Evolutionary conservation across 176 grass and related monocot genomes (phyloP), one percentile per base, ranked within the genome.

Genomic region (Echinochloa phyllopogon): DNA sequence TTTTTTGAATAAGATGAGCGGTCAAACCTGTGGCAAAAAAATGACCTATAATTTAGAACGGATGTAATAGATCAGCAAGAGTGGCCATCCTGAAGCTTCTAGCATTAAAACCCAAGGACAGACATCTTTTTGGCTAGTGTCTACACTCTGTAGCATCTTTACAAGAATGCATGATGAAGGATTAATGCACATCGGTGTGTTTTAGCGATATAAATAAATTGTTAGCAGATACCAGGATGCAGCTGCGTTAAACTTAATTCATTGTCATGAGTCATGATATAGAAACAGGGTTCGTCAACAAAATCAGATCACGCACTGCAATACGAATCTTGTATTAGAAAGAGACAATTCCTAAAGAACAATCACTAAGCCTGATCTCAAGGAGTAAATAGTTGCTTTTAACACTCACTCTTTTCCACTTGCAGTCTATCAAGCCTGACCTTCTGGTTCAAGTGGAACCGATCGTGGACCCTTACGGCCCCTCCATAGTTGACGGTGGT

Each of bases 401-500:
- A 4, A 48, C 17, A 50, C 23, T 33, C 24, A n/a, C 48, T 57
- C 14, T 37, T 37, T 60, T 72, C 6, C 36, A 76, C 56, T 83
- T 87, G 4, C 90, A 99, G 96, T 96, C 83, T 21, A 68, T 96
- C 41, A 96, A 94, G 71, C 93, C 89, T 49, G 76, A 91, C 45
- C 73, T 96, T 25, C 76, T 63, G 7, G 96, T 96, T 84, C 29
- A 83, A 27, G 88, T 82, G 6, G 88, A 96, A 17, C 89, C 86
- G 61, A 99, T 99, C 72, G 55, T 81, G 27, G 96, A 99, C 80
- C 91, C 93, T 47, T 94, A 86, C 78, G 96, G 93, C 42, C 96
- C 93, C 13, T 96, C 96, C 41, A 89, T 99, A 42, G 83, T 92
- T 29, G 93, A 92, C 48, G 69, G 58, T 79, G 48, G 67, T 63